Base-by-base conservation (phyloP, 768 basidiomycete species). In the Amanita phalloides region DNA sequence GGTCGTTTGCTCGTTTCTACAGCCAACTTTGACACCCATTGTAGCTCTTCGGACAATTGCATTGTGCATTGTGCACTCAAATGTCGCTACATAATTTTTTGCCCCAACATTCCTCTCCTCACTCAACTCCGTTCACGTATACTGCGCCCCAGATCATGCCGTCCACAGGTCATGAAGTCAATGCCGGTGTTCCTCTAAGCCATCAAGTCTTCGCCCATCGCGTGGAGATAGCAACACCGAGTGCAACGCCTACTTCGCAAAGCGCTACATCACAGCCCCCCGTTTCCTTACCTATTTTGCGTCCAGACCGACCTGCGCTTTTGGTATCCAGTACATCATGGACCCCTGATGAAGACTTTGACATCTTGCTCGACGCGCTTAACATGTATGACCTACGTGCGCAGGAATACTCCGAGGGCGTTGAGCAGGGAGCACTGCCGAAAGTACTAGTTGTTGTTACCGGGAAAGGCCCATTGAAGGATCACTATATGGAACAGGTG, bases 341-440 rank as follows among this genome's bases (percentile, higher is more conserved):
- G 95, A 98, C 96, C 1, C 81, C 90, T 5, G 96, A 99, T 60
- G 96, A 99, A 64, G 93, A 98, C 64, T 97, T 99, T 57, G 69
- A 76, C 7, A 77, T 96, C 48, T 78, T 99, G 14, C 66, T 97
- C 20, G 73, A 79, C 17, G 91, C 92, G 2, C 70, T 99, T 36
- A 63, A 68, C 11, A 38, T 67, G 13, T 98, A 96, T 62, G 84
- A 98, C 57, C 53, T 62, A 11, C 77, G 72, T 21, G 85, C 82
- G 14, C 57, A 61, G 21, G 61, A 64, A 46, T 55, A 51, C 36
- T 53, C 47, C n/a, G 53, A 20, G n/a, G 30, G 17, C 17, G 47
- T 4, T 54, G 53, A 26, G 61, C 61, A 20, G 6, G 41, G 26
- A 11, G 62, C 51, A 45, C 66, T 96, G 23, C 92, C 93, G 1